Percentiles rank a stretch among this genome's conserved stretches.
Evolutionary conservation across 208 protist species (phyloP).

Genomic region (Ichthyophonus hoferi): DNA sequence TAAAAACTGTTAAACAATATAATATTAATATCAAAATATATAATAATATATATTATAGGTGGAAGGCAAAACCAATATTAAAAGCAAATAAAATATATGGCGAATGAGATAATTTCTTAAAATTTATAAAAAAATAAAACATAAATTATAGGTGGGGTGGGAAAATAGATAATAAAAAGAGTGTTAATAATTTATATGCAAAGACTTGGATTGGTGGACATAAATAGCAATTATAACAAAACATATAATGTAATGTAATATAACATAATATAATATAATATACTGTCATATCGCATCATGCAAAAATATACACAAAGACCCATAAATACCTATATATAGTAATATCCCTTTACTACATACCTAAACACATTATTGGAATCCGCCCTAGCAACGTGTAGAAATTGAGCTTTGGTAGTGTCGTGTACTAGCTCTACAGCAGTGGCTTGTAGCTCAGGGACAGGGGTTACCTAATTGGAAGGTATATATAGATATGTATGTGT

Average conservation of each 20-base stretch:
- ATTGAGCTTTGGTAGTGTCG: slow-evolving; percentile 36
- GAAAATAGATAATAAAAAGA: too few relatives aligned
- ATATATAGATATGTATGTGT: background rate
- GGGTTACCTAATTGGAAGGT: background rate
- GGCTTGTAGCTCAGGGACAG: slow-evolving; percentile 11
- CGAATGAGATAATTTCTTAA: too few relatives aligned
- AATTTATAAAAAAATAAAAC: background rate
- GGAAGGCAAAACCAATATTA: background rate
- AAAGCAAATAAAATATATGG: too few relatives aligned
- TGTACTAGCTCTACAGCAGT: slow-evolving; percentile 32
- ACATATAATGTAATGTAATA: background rate
- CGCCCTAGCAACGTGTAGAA: slow-evolving; percentile 73
- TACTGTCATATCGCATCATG: background rate
- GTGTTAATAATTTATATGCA: background rate
- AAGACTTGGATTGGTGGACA: background rate
- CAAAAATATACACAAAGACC: background rate
- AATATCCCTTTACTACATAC: background rate
- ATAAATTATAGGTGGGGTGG: background rate
- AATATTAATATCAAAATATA: too few relatives aligned
- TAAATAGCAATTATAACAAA: background rate
- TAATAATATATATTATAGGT: background rate
- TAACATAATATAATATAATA: background rate
- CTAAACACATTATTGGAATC: slow-evolving; percentile 79
- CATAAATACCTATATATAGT: background rate
- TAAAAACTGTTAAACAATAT: too few relatives aligned